Evolutionary conservation across 1,139 yeast genomes (phyloP), one percentile per base, ranked within the genome.

Genomic region (Hanseniaspora sp.): DNA sequence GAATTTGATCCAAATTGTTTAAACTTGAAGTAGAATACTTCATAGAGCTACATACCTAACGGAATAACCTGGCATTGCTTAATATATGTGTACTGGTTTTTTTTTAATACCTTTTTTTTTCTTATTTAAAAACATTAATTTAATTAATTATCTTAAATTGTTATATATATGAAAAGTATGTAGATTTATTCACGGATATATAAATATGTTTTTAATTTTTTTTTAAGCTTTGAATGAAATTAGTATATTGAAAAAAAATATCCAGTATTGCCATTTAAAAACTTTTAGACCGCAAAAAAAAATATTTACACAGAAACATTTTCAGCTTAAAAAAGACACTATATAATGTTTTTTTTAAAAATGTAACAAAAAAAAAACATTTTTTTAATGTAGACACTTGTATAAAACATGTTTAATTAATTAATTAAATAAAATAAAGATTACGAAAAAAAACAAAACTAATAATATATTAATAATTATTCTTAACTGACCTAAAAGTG

Each of bases 1-100:
- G 43, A 45, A 17, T 45, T 40, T 48, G 7, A 33, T 48, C 42
- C 46, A 35, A 23, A 5, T 18, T 48, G 30, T 40, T 29, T 15
- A 40, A 3, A n/a, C 18, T 13, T 28, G 45, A 29, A 29, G 34
- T 17, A 28, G 15, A 12, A 42, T 3, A 42, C 45, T 29, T 29
- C 45, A 40, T 17, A 13, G 17, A 51, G 53, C 53, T 60, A 84
- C 95, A 72, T 83, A 86, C 95, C 94, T 86, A 74, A 88, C 96
- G 79, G 96, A 84, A 80, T 84, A 92, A 86, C 96, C 96, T 80
- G 95, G 84, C 96, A 88, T 74, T 82, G 76, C 67, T 69, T 48
- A 49, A 48, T 46, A 37, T 45, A 30, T 45, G 46, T 45, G 18
- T 38, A 23, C 30, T 48, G 42, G 53, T 48, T 48, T 47, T 31